phyloP scores from a whole-genome alignment of 495 filamentous ascomycete species.

The Neurospora cerealis region DNA sequence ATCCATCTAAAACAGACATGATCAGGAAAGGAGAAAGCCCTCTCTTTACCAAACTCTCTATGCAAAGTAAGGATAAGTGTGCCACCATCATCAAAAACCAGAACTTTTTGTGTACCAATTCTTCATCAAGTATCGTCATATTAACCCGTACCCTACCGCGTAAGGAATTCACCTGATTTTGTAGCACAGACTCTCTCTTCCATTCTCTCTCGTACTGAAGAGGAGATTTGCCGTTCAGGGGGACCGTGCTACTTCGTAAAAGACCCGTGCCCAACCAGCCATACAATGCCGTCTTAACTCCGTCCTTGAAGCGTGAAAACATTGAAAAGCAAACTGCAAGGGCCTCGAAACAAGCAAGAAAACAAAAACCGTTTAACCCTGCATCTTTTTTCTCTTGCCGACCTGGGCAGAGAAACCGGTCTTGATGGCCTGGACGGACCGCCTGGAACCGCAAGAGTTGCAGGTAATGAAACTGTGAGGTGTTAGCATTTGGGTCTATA shows the following conservation, averaged over 20 bases:
- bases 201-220: neutral
- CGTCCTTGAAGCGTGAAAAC: slow-evolving; percentile 2
- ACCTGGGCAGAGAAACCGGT: slow-evolving; percentile 98
- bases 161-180: neutral
- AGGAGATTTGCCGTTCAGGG: neutral
- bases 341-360: slow-evolving; percentile 1
- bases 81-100: neutral
- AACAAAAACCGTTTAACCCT: slow-evolving; percentile 18
- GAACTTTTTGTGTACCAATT: neutral
- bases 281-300: slow-evolving; percentile 4
- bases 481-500: slow-evolving; percentile 29
- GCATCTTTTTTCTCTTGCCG: slow-evolving; percentile 76
- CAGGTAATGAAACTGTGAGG: slow-evolving; percentile 33
- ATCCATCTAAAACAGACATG: neutral
- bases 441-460: slow-evolving; percentile 74
- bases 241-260: neutral
- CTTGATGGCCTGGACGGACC: slow-evolving; percentile 95
- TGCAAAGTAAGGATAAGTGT: neutral
- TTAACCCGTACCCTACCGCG: neutral
- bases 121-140: neutral
- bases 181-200: neutral
- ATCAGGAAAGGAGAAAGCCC: neutral
- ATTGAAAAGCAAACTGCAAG: slow-evolving; percentile 5
- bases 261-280: slow-evolving; percentile 3
- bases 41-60: neutral